phyloP scores from a whole-genome alignment of 2,329 filamentous ascomycete species.

The Colletotrichum sp. region DNA sequence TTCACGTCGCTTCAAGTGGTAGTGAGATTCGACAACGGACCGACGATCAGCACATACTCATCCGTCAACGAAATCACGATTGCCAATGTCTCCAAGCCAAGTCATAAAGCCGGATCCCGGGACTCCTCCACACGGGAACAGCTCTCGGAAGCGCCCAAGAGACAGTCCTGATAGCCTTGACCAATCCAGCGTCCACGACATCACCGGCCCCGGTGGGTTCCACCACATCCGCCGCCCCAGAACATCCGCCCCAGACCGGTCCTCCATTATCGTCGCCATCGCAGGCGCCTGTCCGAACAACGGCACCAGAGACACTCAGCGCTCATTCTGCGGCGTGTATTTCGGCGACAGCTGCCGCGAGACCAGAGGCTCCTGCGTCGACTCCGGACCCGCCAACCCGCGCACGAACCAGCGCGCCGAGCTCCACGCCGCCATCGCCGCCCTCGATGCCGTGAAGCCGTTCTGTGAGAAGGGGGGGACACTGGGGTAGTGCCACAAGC shows the following conservation, averaged over 20 bases:
- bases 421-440: background rate
- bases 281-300: background rate
- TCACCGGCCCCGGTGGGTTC: background rate
- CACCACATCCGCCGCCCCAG: background rate
- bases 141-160: background rate
- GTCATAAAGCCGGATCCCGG: background rate
- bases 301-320: background rate
- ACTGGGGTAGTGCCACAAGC: background rate
- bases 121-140: background rate
- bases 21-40: rapidly evolving
- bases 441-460: background rate
- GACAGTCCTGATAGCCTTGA: background rate
- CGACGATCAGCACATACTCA: background rate
- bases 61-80: background rate
- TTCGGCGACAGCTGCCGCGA: background rate
- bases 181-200: background rate
- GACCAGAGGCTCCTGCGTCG: background rate
- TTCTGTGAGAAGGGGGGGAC: background rate
- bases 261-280: background rate
- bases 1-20: background rate
- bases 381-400: rapidly evolving
- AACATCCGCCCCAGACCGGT: background rate
- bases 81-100: background rate
- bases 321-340: background rate
- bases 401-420: background rate